Base-by-base conservation (phyloP, 148 eudicot genomes). In the Fagopyrum homotropicum region DNA sequence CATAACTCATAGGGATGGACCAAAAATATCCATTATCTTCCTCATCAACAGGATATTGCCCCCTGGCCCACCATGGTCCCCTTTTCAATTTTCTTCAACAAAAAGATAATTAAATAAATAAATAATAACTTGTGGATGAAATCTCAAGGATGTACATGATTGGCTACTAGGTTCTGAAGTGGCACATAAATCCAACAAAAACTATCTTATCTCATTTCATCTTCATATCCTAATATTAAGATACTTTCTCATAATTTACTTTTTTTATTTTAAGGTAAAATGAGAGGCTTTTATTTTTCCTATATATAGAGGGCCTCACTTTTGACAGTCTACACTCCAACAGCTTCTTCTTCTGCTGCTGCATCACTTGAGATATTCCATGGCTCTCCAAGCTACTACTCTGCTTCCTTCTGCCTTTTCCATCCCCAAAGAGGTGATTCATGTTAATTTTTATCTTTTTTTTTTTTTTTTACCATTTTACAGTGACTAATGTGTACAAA, bases 321-420 rank as follows among this genome's bases (percentile, higher is more conserved):
- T 66, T 72, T 29, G 15, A 22, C 56, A 52, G 4, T 49, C 55
- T 30, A 9, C 69, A 63, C 12, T 40, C 69, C 40, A 35, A 26
- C 16, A 72, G 8, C 74, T 46, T 22, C 74, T 45, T 17, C 74
- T 46, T 22, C 74, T 45, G 8, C 74, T 72, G 6, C 11, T 16
- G 26, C 12, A 35, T 35, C 45, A 64, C 14, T 10, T 7, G 9
- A 72, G 55, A 72, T 72, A 2, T 72, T 46, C 35, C 54, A 89
- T 92, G 97, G 95, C 97, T 73, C 87, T 92, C 7, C 97, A 92
- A 75, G 84, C 95, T 84, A 79, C 93, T 68, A 79, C 91, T 75
- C 73, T 88, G 72, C 87, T 91, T 76, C 90, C 90, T 46, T 87
- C 86, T 66, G 79, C 88, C 11, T 74, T 90, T 69, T 86, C 91